Base-by-base conservation (phyloP, 257 asterid genomes). In the Nyctanthes arbortristis region DNA sequence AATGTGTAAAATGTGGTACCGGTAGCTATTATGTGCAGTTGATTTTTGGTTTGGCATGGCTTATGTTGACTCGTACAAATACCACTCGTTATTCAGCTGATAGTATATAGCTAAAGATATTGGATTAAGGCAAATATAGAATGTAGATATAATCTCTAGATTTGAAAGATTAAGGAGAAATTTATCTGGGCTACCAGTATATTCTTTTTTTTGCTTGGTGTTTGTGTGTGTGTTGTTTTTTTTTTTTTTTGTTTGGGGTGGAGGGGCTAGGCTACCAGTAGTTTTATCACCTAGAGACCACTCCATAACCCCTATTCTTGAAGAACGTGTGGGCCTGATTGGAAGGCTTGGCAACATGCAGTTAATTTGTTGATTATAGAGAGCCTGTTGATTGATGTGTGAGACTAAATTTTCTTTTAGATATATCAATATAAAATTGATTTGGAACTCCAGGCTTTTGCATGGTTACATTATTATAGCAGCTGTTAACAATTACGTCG, bases 371-470 rank as follows among this genome's bases (percentile, higher is more conserved):
- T n/a, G n/a, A n/a, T n/a, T n/a, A n/a, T n/a, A n/a, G n/a, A n/a
- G n/a, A n/a, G n/a, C n/a, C n/a, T 8, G 4, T 16, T 52, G 11
- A 24, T 22, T 20, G 59, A 8, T 22, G 30, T 10, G 6, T 22
- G 59, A 9, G 10, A 52, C 59, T 22, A 5, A 52, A 22, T 8
- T 7, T 52, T 22, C 24, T 13, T 22, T 14, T 52, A 16, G 9
- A 24, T 22, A 66, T 52, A 30, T 78, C 36, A 60, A 69, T 72
- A 32, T 30, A 61, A 52, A 69, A 31, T 69, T 74, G 64, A 40
- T 54, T 25, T 70, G 69, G 61, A 68, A 67, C 66, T 47, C 67
- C 77, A 60, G 67, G 34, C 69, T 77, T 75, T 40, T 60, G 12
- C 39, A 66, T 69, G 65, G 72, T 22, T 63, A 65, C 52, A 16